Conservation (phyloP, 1,139 yeast species). For the Magnusiomyces tetraspermus region DNA sequence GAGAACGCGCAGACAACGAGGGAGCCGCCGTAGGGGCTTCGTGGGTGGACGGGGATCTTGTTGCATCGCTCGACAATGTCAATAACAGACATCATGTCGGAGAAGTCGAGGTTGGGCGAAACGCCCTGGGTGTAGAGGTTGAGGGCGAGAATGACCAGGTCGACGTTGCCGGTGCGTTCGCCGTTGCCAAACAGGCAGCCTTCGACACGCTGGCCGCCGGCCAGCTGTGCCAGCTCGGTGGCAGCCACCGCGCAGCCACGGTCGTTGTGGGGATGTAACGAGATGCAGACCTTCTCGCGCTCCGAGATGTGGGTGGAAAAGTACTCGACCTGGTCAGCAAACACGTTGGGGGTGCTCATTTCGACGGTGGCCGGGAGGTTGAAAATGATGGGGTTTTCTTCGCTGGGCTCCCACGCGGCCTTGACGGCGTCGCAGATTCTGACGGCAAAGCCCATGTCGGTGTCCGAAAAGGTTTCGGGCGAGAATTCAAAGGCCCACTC, state of each 20-base stretch:
- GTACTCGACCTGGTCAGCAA: slow-evolving; percentile 94
- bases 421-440: slow-evolving; percentile 93
- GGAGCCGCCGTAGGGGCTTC: slow-evolving; percentile 97
- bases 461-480: slow-evolving; percentile 90
- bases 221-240: slow-evolving; percentile 84
- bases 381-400: slow-evolving; percentile 78
- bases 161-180: slow-evolving; percentile 97
- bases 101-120: slow-evolving; percentile 75
- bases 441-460: slow-evolving; percentile 73
- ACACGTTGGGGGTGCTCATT: slow-evolving; percentile 85
- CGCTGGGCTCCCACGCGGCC: slow-evolving; percentile 83
- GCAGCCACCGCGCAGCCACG: slow-evolving; percentile 99
- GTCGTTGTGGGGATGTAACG: slow-evolving; percentile 93
- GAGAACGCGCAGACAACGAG: slow-evolving; percentile 93
- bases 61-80: slow-evolving; percentile 88
- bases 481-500: slow-evolving; percentile 88
- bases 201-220: slow-evolving; percentile 97
- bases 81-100: slow-evolving; percentile 71
- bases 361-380: slow-evolving; percentile 98
- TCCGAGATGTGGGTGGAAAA: slow-evolving; percentile 68
- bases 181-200: slow-evolving; percentile 97
- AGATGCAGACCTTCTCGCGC: slow-evolving; percentile 78
- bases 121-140: slow-evolving; percentile 94
- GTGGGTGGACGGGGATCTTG: slow-evolving; percentile 84
- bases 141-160: slow-evolving; percentile 82